Percentiles rank a stretch among this genome's conserved stretches.
Evolutionary conservation across 2,329 filamentous ascomycete species (phyloP).

Genomic region (Graphilbum sp.): DNA sequence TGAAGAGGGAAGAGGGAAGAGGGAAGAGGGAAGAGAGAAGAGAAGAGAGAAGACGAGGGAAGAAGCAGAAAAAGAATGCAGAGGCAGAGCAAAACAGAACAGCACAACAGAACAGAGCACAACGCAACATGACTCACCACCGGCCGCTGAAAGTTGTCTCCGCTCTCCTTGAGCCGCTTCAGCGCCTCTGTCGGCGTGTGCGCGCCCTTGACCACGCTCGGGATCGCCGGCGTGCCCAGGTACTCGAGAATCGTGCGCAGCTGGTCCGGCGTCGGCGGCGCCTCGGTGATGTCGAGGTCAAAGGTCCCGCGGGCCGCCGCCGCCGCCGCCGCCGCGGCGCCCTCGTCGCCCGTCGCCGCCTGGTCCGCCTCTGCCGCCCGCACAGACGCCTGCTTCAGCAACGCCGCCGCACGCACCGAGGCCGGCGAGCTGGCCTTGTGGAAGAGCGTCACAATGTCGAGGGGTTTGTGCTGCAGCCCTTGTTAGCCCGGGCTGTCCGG

Average conservation of each 20-base stretch:
- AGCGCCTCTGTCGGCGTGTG: slow-evolving; percentile 60
- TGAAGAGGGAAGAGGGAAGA: no score
- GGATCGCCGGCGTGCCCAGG: slow-evolving; percentile 45
- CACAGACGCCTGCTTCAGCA: slow-evolving; percentile 68
- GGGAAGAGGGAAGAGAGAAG: no score
- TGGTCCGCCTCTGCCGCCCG: slow-evolving; percentile 38
- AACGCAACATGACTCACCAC: slow-evolving; percentile 43
- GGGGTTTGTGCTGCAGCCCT: slow-evolving; percentile 47
- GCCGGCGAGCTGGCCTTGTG: slow-evolving; percentile 62
- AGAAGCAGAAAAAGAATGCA: slow-evolving; percentile 12
- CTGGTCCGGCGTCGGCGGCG: slow-evolving; percentile 42
- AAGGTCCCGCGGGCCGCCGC: slow-evolving; percentile 60
- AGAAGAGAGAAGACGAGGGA: no score
- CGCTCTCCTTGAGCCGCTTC: slow-evolving; percentile 56
- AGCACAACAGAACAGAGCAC: no score
- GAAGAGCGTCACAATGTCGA: slow-evolving; percentile 92
- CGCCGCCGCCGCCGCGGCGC: no score
- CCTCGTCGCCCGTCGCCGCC: no score
- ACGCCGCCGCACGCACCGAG: slow-evolving; percentile 54
- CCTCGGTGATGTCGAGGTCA: slow-evolving; percentile 43
- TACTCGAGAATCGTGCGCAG: slow-evolving; percentile 21
- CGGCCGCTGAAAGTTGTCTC: slow-evolving; percentile 54
- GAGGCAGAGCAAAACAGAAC: not conserved
- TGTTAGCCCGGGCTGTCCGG: not conserved
- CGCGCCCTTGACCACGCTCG: slow-evolving; percentile 55